These are phyloP conservation scores for Mycena vitilis DNA, from an alignment of 768 basidiomycete species.

Conservation along the genomic window DNA sequence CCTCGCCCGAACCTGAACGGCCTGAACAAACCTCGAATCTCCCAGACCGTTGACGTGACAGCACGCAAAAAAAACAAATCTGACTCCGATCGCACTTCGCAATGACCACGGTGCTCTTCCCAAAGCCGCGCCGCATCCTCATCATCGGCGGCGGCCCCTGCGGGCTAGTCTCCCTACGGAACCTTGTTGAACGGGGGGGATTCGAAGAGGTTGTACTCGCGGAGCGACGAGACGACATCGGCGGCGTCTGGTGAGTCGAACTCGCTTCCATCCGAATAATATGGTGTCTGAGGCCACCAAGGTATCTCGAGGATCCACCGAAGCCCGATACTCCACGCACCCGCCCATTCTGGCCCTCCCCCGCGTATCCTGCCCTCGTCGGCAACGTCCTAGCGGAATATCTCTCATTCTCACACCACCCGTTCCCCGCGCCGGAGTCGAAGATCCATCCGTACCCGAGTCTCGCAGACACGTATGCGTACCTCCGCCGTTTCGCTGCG, in stretches of 20 bases:
- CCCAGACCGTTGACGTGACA: too few species aligned
- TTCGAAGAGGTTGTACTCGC: conserved; percentile 45
- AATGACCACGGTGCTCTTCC: too few species aligned
- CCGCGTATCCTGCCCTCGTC: conserved; percentile 60
- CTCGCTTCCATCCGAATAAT: neutral
- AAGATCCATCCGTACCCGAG: conserved; percentile 54
- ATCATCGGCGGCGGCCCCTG: conserved; percentile 46
- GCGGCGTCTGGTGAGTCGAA: conserved; percentile 45
- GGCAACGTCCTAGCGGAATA: conserved; percentile 64
- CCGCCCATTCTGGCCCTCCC: conserved; percentile 57
- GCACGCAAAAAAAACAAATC: too few species aligned
- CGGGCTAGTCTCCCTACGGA: conserved; percentile 48
- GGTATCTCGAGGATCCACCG: conserved; percentile 46
- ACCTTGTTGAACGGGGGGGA: conserved; percentile 40
- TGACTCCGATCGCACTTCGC: too few species aligned
- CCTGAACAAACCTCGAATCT: too few species aligned
- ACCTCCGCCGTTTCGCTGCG: conserved; percentile 50
- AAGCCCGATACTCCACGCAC: neutral
- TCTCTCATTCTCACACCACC: conserved; percentile 50
- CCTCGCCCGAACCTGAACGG: too few species aligned
- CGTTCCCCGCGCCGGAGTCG: conserved; percentile 47
- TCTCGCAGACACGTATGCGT: conserved; percentile 51
- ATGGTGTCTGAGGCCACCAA: conserved; percentile 18
- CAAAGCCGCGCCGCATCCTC: conserved; percentile 29
- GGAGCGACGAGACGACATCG: conserved; percentile 46